A percentile compares a stretch with the other conserved stretches of the same genome.
phyloP scores from a whole-genome alignment of 305 asterid genomes.

The Withania somnifera region DNA sequence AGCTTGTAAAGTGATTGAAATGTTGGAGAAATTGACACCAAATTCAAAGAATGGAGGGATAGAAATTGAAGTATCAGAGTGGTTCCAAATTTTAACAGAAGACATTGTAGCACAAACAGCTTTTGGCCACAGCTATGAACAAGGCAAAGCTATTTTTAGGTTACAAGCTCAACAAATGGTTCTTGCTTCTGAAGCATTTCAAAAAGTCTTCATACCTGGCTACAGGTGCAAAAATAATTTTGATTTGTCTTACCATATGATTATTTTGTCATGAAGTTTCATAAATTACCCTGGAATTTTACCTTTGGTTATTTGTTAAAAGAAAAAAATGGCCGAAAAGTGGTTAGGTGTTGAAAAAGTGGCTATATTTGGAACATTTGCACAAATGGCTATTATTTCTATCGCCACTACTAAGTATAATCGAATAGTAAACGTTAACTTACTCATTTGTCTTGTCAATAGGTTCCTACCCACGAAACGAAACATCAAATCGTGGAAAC shows the following conservation, averaged over 20 bases:
- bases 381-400: too few species aligned
- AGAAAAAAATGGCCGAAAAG: not conserved
- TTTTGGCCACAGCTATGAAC: slow-evolving; percentile 31
- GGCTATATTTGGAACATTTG: not conserved
- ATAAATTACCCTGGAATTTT: not conserved
- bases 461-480: slow-evolving; percentile 51
- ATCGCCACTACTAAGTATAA: not conserved
- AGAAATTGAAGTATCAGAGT: slow-evolving; percentile 37
- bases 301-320: not conserved
- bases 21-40: slow-evolving; percentile 25
- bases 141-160: slow-evolving; percentile 32
- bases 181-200: slow-evolving; percentile 33
- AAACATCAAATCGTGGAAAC: slow-evolving; percentile 50
- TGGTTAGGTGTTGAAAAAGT: not conserved
- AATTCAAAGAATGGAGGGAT: slow-evolving; percentile 14
- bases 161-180: slow-evolving; percentile 36
- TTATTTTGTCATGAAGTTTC: not conserved
- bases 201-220: slow-evolving; percentile 36
- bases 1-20: slow-evolving; percentile 26
- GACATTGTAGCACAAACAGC: slow-evolving; percentile 31
- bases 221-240: slow-evolving; percentile 19
- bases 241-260: not conserved
- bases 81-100: slow-evolving; percentile 33
- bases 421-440: not conserved
- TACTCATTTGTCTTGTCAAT: not conserved